A percentile compares a stretch with the other conserved stretches of the same genome.
These are phyloP conservation scores for Puccinia hordei DNA, from an alignment of 1,284 basidiomycete genomes.

Conservation along the genomic window DNA sequence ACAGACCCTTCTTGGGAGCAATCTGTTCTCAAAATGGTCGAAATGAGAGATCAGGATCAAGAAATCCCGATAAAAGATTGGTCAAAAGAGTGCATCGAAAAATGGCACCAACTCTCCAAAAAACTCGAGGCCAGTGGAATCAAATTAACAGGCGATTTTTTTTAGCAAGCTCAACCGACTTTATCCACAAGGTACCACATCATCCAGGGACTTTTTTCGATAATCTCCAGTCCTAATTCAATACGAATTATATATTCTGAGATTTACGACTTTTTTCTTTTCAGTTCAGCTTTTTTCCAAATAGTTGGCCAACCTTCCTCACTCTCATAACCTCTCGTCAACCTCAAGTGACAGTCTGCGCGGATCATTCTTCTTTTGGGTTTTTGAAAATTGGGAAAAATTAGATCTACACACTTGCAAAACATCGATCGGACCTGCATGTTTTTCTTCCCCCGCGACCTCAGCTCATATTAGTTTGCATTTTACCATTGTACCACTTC, in stretches of 20 bases:
- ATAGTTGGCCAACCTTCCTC: background rate
- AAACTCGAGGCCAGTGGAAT: constrained; percentile 30
- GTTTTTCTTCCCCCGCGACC: background rate
- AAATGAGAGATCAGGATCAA: constrained; percentile 22
- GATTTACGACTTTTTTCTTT: background rate
- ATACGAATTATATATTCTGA: background rate
- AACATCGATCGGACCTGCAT: constrained; percentile 8
- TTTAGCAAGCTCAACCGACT: constrained; percentile 2
- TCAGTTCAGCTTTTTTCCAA: background rate
- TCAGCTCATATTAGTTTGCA: background rate
- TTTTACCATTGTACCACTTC: constrained; percentile 5
- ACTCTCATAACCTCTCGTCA: background rate
- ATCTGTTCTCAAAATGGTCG: constrained; percentile 7
- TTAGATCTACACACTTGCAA: background rate
- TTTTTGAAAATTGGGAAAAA: background rate
- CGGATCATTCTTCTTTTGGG: background rate
- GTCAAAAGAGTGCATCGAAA: constrained; percentile 9
- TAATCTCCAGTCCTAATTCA: background rate
- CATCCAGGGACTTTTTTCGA: background rate
- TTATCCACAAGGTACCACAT: background rate
- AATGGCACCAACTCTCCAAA: constrained; percentile 21
- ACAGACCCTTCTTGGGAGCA: constrained; percentile 37
- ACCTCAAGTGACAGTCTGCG: background rate
- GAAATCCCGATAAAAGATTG: constrained; percentile 2
- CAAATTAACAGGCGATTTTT: constrained; percentile 36